A percentile compares a stretch with the other conserved stretches of the same genome.
Evolutionary conservation across 176 grass and related monocot genomes (phyloP).

Genomic region (sorghum (Sorghum bicolor)): DNA sequence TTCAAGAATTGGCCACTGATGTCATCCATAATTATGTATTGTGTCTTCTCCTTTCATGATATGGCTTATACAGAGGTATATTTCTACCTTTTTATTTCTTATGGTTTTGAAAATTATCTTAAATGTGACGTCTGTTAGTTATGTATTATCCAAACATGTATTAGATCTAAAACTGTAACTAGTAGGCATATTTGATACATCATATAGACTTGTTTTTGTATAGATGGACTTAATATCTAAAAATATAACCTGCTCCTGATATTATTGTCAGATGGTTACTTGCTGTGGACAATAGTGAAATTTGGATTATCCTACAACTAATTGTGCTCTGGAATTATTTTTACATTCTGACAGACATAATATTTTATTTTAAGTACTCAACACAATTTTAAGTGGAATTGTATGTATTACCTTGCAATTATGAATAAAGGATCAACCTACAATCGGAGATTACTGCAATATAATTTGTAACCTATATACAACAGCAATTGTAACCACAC

Average conservation of each 20-base stretch:
- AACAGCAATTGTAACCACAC: not conserved
- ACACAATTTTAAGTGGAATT: no score
- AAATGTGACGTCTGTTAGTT: not conserved
- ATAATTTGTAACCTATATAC: no score
- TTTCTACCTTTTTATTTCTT: not conserved
- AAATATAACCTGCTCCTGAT: not conserved
- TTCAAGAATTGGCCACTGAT: conserved; percentile 94
- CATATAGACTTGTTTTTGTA: not conserved
- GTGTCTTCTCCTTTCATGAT: conserved; percentile 79
- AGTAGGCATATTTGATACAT: not conserved
- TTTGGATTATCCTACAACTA: no score
- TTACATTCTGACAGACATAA: no score
- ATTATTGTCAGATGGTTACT: not conserved
- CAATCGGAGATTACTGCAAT: no score
- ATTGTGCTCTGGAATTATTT: no score
- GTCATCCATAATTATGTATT: conserved; percentile 85
- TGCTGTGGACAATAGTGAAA: no score
- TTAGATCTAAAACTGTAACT: not conserved
- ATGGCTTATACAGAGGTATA: conserved; percentile 83
- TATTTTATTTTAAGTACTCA: no score
- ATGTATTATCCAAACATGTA: not conserved
- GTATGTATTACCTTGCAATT: no score
- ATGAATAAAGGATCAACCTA: no score
- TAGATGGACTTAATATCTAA: not conserved
- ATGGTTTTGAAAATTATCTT: not conserved